Base-by-base conservation (phyloP, 306 rosid species). In the Elaeagnus macrophylla region DNA sequence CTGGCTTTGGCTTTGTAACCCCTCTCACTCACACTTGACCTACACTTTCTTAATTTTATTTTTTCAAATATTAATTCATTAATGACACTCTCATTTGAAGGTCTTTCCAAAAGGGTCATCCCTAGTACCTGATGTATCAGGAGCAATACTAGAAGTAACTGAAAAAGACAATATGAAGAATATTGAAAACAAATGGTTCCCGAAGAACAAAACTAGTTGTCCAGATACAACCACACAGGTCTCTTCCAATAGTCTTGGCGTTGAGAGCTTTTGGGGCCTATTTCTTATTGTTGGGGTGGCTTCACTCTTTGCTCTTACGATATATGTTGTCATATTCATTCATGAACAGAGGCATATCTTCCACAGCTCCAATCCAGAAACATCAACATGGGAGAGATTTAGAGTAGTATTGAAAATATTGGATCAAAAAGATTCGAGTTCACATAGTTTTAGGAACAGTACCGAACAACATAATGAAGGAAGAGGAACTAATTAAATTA, bases 1-100 rank as follows among this genome's bases (percentile, higher is more conserved):
- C 65, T 8, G 93, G 95, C 9, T 79, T 74, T 70, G 93, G 75
- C 20, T 86, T 83, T 60, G 91, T 86, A 60, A 86, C 80, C 59
- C 54, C 37, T 9, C 15, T 39, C n/a, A n/a, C n/a, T n/a, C n/a
- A n/a, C n/a, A n/a, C n/a, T n/a, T n/a, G n/a, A n/a, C n/a, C n/a
- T n/a, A 5, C 32, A 25, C 32, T 25, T 25, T 25, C 32, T 25
- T 25, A 25, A n/a, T 2, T 25, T 25, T 25, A 2, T 2, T 25
- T 25, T 25, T 25, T 25, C 2, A 25, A 5, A 0, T 25, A 25
- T 25, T 25, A 25, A 25, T 25, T 25, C 4, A 25, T 25, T 25
- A 25, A 25, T 25, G 32, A 25, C 4, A 25, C 32, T 6, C n/a
- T 44, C 12, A 18, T 39, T 9, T 43, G 47, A 66, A 79, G 77